Evolutionary conservation across 805 yeast genomes (phyloP).

Genomic region (Pichia thaimueangensis): DNA sequence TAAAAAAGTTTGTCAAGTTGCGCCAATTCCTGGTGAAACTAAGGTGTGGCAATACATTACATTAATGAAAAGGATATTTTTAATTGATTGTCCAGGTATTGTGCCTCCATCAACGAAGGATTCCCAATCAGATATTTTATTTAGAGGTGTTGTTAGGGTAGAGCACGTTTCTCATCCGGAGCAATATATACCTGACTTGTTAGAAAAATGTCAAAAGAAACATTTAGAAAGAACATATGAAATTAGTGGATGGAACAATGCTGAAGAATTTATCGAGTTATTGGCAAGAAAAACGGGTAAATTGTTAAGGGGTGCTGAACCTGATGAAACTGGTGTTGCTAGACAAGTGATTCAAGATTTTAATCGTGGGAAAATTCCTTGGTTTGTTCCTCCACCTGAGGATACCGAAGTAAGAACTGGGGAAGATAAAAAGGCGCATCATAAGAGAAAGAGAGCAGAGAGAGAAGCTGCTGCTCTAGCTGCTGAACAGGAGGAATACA

Average conservation of each 20-base stretch:
- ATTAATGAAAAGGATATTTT: constrained; percentile 88
- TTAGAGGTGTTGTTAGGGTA: constrained; percentile 98
- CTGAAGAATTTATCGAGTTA: constrained; percentile 80
- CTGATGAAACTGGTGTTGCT: constrained; percentile 90
- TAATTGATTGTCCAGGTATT: constrained; percentile 98
- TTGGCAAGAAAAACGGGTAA: constrained; percentile 92
- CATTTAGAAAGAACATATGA: constrained; percentile 95
- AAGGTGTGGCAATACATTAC: constrained; percentile 99
- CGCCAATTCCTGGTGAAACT: constrained; percentile 98
- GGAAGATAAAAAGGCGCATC: constrained; percentile 47
- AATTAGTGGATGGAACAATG: constrained; percentile 77
- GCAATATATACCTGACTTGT: constrained; percentile 84
- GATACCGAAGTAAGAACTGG: constrained; percentile 54
- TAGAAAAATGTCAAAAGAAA: constrained; percentile 77
- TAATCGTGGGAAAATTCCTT: constrained; percentile 95
- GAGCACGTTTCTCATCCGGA: constrained; percentile 95
- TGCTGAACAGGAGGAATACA: constrained; percentile 20
- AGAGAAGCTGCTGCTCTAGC: constrained; percentile 31
- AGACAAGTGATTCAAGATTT: constrained; percentile 88
- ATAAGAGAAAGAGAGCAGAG: constrained; percentile 48
- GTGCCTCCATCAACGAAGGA: constrained; percentile 94
- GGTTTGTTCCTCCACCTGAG: constrained; percentile 94
- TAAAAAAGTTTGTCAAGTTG: constrained; percentile 94
- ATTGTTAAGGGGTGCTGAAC: constrained; percentile 93
- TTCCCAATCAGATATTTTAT: constrained; percentile 82